These are phyloP conservation scores for Arachis stenosperma DNA, from an alignment of 306 rosid genomes.

Conservation along the genomic window DNA sequence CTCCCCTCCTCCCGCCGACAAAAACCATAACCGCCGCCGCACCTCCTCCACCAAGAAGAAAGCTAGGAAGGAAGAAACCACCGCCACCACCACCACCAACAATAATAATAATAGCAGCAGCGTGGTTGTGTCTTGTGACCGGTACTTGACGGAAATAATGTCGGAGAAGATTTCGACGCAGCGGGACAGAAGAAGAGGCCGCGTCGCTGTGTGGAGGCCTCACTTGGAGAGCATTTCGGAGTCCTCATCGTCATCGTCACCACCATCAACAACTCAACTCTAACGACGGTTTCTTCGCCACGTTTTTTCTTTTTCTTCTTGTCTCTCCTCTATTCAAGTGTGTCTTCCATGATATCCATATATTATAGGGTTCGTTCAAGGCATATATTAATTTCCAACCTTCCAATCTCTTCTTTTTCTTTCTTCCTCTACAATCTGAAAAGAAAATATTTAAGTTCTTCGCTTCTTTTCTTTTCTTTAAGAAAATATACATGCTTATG, in stretches of 20 bases:
- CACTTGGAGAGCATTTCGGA: constrained; percentile 87
- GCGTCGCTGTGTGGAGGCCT: constrained; percentile 93
- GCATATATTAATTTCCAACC: constrained; percentile 7
- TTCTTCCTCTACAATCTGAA: no score
- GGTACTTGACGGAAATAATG: constrained; percentile 75
- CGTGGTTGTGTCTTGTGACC: constrained; percentile 65
- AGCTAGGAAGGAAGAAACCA: constrained; percentile 45
- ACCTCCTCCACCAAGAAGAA: constrained; percentile 44
- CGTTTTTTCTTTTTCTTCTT: constrained; percentile 30
- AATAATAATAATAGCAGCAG: constrained; percentile 8
- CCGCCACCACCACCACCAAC: neutral
- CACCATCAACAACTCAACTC: constrained; percentile 46
- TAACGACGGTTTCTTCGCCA: constrained; percentile 14
- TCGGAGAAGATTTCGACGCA: constrained; percentile 81
- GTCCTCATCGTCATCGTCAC: constrained; percentile 33
- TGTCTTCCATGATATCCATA: constrained; percentile 20
- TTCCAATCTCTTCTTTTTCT: constrained; percentile 35
- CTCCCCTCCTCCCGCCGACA: constrained; percentile 40
- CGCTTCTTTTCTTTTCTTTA: neutral
- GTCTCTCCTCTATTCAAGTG: constrained; percentile 31
- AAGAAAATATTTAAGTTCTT: neutral
- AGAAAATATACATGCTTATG: neutral
- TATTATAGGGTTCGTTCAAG: constrained; percentile 27
- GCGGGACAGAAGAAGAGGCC: constrained; percentile 80
- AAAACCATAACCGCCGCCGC: constrained; percentile 18